Percentiles rank a stretch among this genome's conserved stretches.
Evolutionary conservation across 768 basidiomycete species (phyloP).

Genomic region (Coprinopsis cinerea): DNA sequence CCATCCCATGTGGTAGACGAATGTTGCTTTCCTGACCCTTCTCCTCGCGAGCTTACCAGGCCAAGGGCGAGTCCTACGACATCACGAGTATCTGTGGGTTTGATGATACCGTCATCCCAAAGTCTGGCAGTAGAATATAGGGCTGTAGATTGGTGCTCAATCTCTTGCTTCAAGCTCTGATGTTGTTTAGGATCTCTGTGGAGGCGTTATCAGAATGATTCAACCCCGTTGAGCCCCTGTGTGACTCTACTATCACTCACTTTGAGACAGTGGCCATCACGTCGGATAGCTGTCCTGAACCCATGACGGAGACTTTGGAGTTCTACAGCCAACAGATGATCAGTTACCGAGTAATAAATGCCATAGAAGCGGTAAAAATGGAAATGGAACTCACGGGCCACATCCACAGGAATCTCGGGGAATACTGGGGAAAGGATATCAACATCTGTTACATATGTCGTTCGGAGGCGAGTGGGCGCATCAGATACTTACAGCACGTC

Average conservation of each 20-base stretch:
- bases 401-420: constrained; percentile 95
- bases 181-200: constrained; percentile 77
- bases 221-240: neutral
- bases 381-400: constrained; percentile 69
- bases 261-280: constrained; percentile 90
- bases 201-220: neutral
- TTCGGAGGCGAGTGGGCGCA: neutral
- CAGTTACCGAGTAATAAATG: constrained; percentile 7
- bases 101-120: constrained; percentile 93
- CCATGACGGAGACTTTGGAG: constrained; percentile 94
- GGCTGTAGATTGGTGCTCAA: constrained; percentile 85
- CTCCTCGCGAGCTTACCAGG: constrained; percentile 52
- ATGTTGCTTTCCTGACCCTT: constrained; percentile 9
- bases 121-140: constrained; percentile 87
- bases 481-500: constrained; percentile 66
- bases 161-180: constrained; percentile 65
- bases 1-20: constrained; percentile 66
- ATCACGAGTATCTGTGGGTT: constrained; percentile 83
- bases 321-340: constrained; percentile 41
- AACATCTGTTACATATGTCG: neutral
- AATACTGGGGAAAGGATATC: constrained; percentile 51
- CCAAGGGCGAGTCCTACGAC: constrained; percentile 85
- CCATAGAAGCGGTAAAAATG: neutral
- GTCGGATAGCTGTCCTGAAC: constrained; percentile 85
- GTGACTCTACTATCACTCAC: constrained; percentile 31